Conservation (phyloP, 1,284 basidiomycete species). For the Wolfiporia cocos region DNA sequence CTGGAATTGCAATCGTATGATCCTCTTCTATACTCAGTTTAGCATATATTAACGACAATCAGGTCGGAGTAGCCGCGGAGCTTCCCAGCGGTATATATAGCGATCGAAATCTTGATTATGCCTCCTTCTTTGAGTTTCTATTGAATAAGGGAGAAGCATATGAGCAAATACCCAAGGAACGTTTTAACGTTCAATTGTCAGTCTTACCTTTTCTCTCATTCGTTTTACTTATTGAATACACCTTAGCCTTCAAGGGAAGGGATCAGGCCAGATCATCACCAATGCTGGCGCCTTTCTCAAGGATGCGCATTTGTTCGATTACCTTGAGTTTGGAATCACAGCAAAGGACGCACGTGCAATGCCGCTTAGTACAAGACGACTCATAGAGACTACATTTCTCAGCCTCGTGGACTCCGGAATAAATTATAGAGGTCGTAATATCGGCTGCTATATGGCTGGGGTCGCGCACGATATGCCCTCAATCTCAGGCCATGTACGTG, state of each 20-base stretch:
- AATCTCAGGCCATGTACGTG: constrained; percentile 12
- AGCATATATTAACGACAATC: too few relatives aligned
- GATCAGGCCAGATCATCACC: constrained; percentile 21
- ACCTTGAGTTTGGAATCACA: constrained; percentile 34
- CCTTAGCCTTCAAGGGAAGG: constrained; percentile 23
- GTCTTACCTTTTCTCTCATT: constrained; percentile 7
- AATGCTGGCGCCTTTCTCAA: constrained; percentile 33
- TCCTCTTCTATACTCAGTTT: too few relatives aligned
- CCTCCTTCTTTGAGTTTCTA: constrained; percentile 31
- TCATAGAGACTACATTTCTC: constrained; percentile 33
- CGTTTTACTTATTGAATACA: constrained; percentile 18
- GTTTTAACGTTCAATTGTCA: constrained; percentile 29
- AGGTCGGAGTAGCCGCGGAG: constrained; percentile 34
- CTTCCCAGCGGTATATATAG: constrained; percentile 26
- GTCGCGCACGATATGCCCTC: constrained; percentile 10
- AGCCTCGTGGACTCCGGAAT: constrained; percentile 37
- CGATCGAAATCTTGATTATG: constrained; percentile 27
- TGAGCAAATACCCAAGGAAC: constrained; percentile 25
- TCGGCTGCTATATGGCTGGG: constrained; percentile 35
- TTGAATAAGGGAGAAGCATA: constrained; percentile 27
- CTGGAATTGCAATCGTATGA: too few relatives aligned
- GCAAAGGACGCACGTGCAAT: constrained; percentile 31
- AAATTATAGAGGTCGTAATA: constrained; percentile 29
- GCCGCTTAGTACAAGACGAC: constrained; percentile 28
- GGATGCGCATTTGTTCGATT: constrained; percentile 30